phyloP scores from a whole-genome alignment of 257 asterid species.

The Eustoma russellianum region DNA sequence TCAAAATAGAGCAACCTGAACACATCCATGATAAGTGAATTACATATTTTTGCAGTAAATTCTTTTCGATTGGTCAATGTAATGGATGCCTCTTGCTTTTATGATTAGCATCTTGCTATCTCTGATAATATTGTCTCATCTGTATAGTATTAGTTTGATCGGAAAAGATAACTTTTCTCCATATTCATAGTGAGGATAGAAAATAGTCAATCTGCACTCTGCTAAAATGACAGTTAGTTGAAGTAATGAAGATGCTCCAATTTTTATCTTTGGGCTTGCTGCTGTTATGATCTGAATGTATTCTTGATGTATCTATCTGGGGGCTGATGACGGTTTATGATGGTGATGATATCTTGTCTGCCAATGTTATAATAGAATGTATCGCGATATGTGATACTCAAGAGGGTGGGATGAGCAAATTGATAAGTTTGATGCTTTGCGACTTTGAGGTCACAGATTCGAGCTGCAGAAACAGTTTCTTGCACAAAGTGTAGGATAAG shows the following conservation, averaged over 20 bases:
- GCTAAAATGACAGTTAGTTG: not conserved
- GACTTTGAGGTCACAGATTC: too few species aligned
- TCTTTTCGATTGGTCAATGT: slow-evolving; percentile 18
- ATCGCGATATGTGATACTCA: too few species aligned
- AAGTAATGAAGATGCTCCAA: not conserved
- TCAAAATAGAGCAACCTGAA: slow-evolving; percentile 51
- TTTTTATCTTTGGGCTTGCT: too few species aligned
- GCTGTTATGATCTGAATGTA: too few species aligned
- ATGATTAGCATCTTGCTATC: slow-evolving; percentile 12
- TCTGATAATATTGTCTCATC: slow-evolving; percentile 27
- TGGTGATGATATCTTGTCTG: too few species aligned
- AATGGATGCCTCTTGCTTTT: slow-evolving; percentile 6
- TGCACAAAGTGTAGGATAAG: too few species aligned
- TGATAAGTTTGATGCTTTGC: too few species aligned
- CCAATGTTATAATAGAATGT: too few species aligned
- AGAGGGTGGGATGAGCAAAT: too few species aligned
- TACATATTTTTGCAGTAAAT: slow-evolving; percentile 32
- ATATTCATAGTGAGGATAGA: slow-evolving; percentile 2
- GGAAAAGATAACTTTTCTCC: slow-evolving; percentile 11
- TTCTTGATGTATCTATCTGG: too few species aligned
- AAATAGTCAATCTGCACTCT: slow-evolving; percentile 1
- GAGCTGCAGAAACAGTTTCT: too few species aligned
- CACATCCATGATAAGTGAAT: slow-evolving; percentile 45
- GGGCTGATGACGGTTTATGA: too few species aligned
- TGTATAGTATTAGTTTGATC: slow-evolving; percentile 39